A percentile compares a stretch with the other conserved stretches of the same genome.
These are phyloP conservation scores for Hylodesmum podocarpum DNA, from an alignment of 306 rosid genomes.

Conservation along the genomic window DNA sequence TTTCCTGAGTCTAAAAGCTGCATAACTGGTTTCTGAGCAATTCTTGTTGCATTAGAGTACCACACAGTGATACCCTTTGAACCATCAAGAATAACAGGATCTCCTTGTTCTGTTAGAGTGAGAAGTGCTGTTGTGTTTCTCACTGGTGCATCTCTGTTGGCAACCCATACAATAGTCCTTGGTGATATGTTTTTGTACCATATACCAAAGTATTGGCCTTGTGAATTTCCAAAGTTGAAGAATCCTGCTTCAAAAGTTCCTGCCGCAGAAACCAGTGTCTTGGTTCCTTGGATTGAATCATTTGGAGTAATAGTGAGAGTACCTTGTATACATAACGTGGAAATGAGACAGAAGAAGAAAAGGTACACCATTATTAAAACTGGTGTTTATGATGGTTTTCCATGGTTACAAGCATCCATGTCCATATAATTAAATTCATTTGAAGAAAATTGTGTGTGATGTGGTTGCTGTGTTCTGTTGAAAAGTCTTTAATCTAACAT, in stretches of 20 bases:
- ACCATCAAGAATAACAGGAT: constrained; percentile 1
- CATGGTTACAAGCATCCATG: neutral
- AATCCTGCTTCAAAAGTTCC: constrained; percentile 10
- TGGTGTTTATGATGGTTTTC: neutral
- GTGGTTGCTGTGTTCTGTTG: neutral
- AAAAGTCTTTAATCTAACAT: neutral
- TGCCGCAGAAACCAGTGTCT: neutral
- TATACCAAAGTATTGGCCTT: constrained; percentile 2
- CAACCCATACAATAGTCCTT: constrained; percentile 1
- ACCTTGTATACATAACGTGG: neutral
- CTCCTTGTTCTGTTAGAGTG: neutral
- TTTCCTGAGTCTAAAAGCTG: constrained; percentile 5
- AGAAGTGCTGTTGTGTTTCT: neutral
- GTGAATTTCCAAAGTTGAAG: neutral
- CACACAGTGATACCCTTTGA: neutral
- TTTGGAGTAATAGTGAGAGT: neutral
- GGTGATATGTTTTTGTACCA: constrained; percentile 3
- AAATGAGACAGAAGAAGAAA: neutral
- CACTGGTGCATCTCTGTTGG: neutral
- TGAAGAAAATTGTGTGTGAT: neutral
- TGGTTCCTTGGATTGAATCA: neutral
- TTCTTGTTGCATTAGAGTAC: neutral
- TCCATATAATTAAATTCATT: neutral
- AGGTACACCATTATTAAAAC: neutral
- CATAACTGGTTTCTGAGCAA: neutral